These are phyloP conservation scores for Cystofilobasidium macerans DNA, from an alignment of 768 basidiomycete species.

Conservation along the genomic window DNA sequence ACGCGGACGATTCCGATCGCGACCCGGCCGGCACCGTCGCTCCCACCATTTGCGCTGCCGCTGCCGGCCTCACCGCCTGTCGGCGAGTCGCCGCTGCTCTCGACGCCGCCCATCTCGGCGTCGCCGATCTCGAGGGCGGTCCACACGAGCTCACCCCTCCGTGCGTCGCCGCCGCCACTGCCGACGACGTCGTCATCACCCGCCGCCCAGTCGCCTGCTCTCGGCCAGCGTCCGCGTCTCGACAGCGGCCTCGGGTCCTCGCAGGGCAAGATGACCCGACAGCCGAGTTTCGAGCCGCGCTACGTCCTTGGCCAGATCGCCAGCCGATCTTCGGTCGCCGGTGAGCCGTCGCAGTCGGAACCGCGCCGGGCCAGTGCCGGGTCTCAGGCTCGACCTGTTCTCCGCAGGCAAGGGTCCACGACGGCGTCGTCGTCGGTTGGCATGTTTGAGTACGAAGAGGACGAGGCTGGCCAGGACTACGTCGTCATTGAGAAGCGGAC, in stretches of 20 bases:
- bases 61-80: slow-evolving; percentile 26
- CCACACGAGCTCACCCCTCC: neutral
- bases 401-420: slow-evolving; percentile 8
- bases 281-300: slow-evolving; percentile 28
- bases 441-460: slow-evolving; percentile 40
- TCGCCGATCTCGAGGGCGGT: neutral
- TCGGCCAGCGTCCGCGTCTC: neutral
- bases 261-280: slow-evolving; percentile 6
- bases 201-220: slow-evolving; percentile 8
- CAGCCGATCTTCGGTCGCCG: slow-evolving; percentile 26
- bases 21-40: slow-evolving; percentile 20
- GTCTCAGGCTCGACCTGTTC: neutral
- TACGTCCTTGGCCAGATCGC: slow-evolving; percentile 30
- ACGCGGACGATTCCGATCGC: slow-evolving; percentile 14
- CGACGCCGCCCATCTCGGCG: neutral
- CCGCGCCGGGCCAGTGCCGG: neutral
- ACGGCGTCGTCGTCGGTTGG: slow-evolving; percentile 9
- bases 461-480: slow-evolving; percentile 55
- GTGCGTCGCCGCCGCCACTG: slow-evolving; percentile 15
- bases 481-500: slow-evolving; percentile 86
- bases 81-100: neutral
- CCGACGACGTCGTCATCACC: slow-evolving; percentile 13
- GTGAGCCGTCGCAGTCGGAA: slow-evolving; percentile 25
- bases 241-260: neutral
- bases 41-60: slow-evolving; percentile 25